A percentile compares a stretch with the other conserved stretches of the same genome.
Evolutionary conservation across 2,329 filamentous ascomycete species (phyloP).

Genomic region (Coniochaeta sp.): DNA sequence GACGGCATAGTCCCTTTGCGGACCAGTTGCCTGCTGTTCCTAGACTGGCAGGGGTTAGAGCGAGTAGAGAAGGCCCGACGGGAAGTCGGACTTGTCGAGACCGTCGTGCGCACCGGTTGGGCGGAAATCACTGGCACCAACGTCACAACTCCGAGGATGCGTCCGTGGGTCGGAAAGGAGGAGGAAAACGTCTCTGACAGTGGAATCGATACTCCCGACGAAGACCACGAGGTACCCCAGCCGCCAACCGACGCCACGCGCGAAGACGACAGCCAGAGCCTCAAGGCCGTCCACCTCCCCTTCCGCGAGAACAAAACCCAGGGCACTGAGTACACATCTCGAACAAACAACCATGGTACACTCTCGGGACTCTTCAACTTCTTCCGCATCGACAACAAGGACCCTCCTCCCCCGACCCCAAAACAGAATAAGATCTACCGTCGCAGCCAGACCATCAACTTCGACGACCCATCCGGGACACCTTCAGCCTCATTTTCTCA

Average conservation of each 20-base stretch:
- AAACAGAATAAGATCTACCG: constrained; percentile 67
- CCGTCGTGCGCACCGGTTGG: constrained; percentile 90
- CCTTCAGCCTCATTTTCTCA: constrained; percentile 23
- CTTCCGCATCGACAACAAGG: constrained; percentile 57
- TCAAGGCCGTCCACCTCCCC: constrained; percentile 36
- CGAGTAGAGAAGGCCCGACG: constrained; percentile 90
- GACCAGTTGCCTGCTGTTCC: constrained; percentile 90
- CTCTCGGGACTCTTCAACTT: constrained; percentile 64
- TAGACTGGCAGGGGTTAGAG: constrained; percentile 92
- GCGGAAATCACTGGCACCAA: constrained; percentile 79
- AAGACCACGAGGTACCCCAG: constrained; percentile 60
- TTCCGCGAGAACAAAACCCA: constrained; percentile 17
- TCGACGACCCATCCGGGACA: constrained; percentile 28
- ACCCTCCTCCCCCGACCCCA: constrained; percentile 36
- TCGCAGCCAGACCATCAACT: constrained; percentile 66
- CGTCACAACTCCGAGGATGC: constrained; percentile 37
- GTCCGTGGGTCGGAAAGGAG: constrained; percentile 31
- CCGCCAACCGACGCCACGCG: constrained; percentile 58
- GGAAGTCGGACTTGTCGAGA: constrained; percentile 87
- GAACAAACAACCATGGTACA: constrained; percentile 39
- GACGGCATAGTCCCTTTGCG: constrained; percentile 93
- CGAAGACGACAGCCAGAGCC: constrained; percentile 58
- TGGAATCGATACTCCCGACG: constrained; percentile 19
- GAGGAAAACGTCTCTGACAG: constrained; percentile 5
- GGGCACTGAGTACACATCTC: constrained; percentile 17